Base-by-base conservation (phyloP, 2,329 filamentous ascomycete genomes). In the Aspergillus fumigatus region DNA sequence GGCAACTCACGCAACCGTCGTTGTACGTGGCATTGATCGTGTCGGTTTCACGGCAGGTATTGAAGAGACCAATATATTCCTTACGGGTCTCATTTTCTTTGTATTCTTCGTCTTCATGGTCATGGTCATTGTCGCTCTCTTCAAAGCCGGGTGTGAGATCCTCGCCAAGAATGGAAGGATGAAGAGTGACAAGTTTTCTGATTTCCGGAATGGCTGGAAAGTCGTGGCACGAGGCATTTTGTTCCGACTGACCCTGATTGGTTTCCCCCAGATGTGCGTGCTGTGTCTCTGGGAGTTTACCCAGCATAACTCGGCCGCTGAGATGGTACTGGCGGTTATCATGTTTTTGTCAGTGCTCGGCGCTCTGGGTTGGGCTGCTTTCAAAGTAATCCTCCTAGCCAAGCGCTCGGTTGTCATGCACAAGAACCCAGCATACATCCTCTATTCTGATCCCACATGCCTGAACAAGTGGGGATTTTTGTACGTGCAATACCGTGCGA, bases 381-480 rank as follows among this genome's bases (percentile, higher is more conserved):
- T 84, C 77, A 97, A 96, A 80, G 91, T 97, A 62, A 89, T 96
- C 66, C 84, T 86, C 54, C 88, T 97, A 61, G 93, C 92, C 35
- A 90, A 90, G 70, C 88, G 90, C 65, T 97, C 92, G 32, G 88
- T 96, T 61, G 77, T 83, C 56, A 90, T 96, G 85, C 92, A 97
- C 81, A 92, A 93, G 77, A 97, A 96, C 78, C 92, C 93, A 26
- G 93, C 92, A 27, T 97, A 97, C 75, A 96, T 97, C 65, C 86
- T 97, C 60, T 97, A 95, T 79, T 96, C 93, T 2, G 92, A 97
- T 68, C 92, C 92, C n/a, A 84, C 90, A 61, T 88, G 89, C 53
- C 84, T 97, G 62, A 96, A 97, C 84, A 96, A 96, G 77, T 97
- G 92, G 93, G 93, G 93, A 23, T 97, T 97, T 80, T 84, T 97